Percentiles rank a stretch among this genome's conserved stretches.
These are phyloP conservation scores for Piloderma croceum DNA, from an alignment of 768 basidiomycete genomes.

Conservation along the genomic window DNA sequence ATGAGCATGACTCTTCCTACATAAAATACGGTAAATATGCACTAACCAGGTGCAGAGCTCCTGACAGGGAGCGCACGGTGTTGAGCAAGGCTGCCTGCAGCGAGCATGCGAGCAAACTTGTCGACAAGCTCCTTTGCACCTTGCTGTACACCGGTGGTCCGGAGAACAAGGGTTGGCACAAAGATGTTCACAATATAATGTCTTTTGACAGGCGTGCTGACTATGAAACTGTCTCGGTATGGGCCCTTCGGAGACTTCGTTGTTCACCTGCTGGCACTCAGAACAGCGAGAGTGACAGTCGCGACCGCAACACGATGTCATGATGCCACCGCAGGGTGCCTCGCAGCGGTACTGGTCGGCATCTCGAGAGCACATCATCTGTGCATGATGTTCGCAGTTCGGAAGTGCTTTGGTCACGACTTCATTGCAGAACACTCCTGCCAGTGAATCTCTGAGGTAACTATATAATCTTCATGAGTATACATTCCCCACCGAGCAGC, in stretches of 20 bases:
- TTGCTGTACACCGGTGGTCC: slow-evolving; percentile 42
- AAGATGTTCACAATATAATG: slow-evolving; percentile 50
- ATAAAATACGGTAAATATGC: slow-evolving; percentile 4
- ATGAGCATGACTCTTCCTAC: background rate
- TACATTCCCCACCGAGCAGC: background rate
- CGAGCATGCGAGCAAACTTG: slow-evolving; percentile 50
- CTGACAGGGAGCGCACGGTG: slow-evolving; percentile 56
- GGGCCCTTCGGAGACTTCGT: background rate
- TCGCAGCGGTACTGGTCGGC: slow-evolving; percentile 35
- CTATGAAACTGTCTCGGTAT: slow-evolving; percentile 32
- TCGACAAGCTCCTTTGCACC: slow-evolving; percentile 43
- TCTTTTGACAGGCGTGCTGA: slow-evolving; percentile 44
- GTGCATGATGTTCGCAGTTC: slow-evolving; percentile 48
- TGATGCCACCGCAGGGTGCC: slow-evolving; percentile 35
- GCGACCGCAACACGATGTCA: slow-evolving; percentile 52
- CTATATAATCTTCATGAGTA: slow-evolving; percentile 25
- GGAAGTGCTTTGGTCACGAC: slow-evolving; percentile 40
- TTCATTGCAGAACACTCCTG: slow-evolving; percentile 37
- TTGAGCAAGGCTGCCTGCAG: slow-evolving; percentile 45
- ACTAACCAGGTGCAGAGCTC: slow-evolving; percentile 53
- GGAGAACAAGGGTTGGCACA: slow-evolving; percentile 47
- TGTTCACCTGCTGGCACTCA: slow-evolving; percentile 37
- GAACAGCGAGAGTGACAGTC: slow-evolving; percentile 44
- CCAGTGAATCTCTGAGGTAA: slow-evolving; percentile 39
- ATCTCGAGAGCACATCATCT: slow-evolving; percentile 44